Conservation (phyloP, 2,329 filamentous ascomycete species). For the Claviceps sp. region DNA sequence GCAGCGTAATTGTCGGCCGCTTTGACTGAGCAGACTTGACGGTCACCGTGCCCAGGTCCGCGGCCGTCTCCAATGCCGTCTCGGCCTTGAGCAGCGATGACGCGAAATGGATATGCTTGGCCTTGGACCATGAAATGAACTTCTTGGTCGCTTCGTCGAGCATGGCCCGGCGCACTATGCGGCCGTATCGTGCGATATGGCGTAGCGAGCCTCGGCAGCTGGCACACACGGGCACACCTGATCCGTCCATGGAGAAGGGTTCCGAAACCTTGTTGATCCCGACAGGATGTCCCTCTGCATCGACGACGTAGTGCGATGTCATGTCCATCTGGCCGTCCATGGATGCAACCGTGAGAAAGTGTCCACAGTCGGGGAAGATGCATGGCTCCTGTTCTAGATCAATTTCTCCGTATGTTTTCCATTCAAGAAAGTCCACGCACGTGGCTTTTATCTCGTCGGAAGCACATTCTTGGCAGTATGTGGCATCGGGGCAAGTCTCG, state of each 20-base stretch:
- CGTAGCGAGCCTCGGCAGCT: conserved; percentile 46
- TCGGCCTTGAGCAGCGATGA: conserved; percentile 5
- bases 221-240: conserved; percentile 40
- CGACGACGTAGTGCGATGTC: conserved; percentile 31
- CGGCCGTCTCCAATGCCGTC: conserved; percentile 3
- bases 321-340: conserved; percentile 51
- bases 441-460: conserved; percentile 27
- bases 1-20: not conserved
- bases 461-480: conserved; percentile 45
- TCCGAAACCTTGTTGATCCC: conserved; percentile 22
- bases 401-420: conserved; percentile 40
- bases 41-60: not conserved
- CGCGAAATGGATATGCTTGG: conserved; percentile 4
- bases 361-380: conserved; percentile 49
- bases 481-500: conserved; percentile 39
- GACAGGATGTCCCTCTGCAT: conserved; percentile 20
- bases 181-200: conserved; percentile 45
- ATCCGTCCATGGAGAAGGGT: conserved; percentile 31
- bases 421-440: conserved; percentile 43
- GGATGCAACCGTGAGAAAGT: conserved; percentile 44
- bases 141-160: conserved; percentile 53
- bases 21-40: not conserved
- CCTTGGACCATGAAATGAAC: conserved; percentile 43
- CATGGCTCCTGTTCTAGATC: conserved; percentile 46
- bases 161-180: conserved; percentile 44